phyloP scores from a whole-genome alignment of 371 early-diverging fungal genomes.

The Rhizopus stolonifer region DNA sequence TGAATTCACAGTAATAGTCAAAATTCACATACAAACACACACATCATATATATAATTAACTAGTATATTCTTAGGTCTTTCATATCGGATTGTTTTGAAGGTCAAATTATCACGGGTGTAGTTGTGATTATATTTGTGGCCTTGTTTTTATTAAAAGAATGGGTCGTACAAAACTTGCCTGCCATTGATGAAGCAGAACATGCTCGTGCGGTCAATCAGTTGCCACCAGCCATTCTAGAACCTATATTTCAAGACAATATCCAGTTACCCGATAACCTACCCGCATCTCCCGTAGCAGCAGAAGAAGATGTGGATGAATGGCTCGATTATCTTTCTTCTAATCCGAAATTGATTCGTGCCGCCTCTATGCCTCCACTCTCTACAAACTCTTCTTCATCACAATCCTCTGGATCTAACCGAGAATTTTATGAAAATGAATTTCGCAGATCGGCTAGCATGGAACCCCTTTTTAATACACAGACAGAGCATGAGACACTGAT shows the following conservation, averaged over 20 bases:
- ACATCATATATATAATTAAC: too few relatives aligned
- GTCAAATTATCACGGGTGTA: constrained; percentile 77
- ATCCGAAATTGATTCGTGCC: constrained; percentile 3
- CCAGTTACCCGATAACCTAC: not conserved
- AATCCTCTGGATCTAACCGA: too few relatives aligned
- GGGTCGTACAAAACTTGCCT: constrained; percentile 81
- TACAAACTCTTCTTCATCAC: not conserved
- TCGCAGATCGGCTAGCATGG: constrained; percentile 12
- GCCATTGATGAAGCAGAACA: constrained; percentile 24
- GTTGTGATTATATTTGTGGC: constrained; percentile 78
- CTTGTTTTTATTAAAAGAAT: constrained; percentile 81
- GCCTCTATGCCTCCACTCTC: constrained; percentile 16
- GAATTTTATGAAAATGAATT: not conserved
- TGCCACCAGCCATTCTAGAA: constrained; percentile 4
- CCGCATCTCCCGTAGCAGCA: not conserved
- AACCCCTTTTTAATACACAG: constrained; percentile 6
- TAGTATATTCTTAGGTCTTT: constrained; percentile 49
- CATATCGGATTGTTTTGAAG: constrained; percentile 83
- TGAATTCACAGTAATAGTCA: constrained; percentile 22
- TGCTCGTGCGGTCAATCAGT: not conserved
- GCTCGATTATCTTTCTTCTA: constrained; percentile 3
- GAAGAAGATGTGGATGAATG: not conserved
- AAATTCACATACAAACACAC: too few relatives aligned
- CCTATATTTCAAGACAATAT: constrained; percentile 6
- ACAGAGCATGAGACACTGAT: not conserved